These are phyloP conservation scores for Murraya koenigii DNA, from an alignment of 345 rosid species.

Conservation along the genomic window DNA sequence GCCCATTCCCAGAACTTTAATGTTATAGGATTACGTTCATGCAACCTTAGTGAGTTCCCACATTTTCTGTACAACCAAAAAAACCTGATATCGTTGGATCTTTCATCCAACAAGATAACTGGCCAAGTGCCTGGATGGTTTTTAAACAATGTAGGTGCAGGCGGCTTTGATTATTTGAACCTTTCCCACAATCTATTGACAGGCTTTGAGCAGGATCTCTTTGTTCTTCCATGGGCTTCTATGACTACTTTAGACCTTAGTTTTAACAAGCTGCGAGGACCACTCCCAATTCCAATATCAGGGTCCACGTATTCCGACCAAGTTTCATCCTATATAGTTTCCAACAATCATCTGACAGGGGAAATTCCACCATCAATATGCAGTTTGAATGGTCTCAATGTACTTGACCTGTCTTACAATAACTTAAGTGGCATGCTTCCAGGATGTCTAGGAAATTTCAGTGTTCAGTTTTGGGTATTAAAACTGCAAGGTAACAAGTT, in stretches of 20 bases:
- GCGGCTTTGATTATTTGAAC: neutral
- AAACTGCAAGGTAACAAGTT: neutral
- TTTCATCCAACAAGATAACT: constrained; percentile 21
- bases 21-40: neutral
- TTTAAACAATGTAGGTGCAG: no score
- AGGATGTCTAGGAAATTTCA: constrained; percentile 20
- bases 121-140: constrained; percentile 5
- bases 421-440: constrained; percentile 14
- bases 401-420: constrained; percentile 2
- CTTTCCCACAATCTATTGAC: constrained; percentile 4
- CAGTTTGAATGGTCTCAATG: neutral
- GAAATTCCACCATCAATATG: constrained; percentile 18
- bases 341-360: constrained; percentile 16
- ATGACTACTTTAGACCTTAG: neutral
- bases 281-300: neutral
- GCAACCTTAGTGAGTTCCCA: constrained; percentile 23
- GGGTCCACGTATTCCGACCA: neutral
- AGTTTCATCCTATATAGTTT: neutral
- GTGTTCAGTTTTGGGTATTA: neutral
- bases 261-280: neutral
- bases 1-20: neutral
- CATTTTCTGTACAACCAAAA: constrained; percentile 12
- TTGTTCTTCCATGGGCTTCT: neutral
- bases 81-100: neutral
- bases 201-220: neutral